A percentile compares a stretch with the other conserved stretches of the same genome.
phyloP scores from a whole-genome alignment of 768 basidiomycete genomes.

The Tylopilus subfusipes region DNA sequence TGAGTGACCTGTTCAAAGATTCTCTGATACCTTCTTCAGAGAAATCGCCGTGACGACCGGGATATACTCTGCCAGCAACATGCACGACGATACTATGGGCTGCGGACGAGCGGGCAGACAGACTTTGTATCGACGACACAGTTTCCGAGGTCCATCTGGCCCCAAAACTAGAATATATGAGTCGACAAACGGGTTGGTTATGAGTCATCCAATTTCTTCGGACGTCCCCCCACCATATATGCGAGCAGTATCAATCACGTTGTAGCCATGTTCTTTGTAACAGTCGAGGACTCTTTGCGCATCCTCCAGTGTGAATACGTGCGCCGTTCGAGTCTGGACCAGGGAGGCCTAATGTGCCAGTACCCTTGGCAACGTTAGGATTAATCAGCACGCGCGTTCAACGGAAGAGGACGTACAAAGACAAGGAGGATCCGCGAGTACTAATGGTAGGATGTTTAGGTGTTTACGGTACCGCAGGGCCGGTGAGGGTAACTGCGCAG shows the following conservation, averaged over 20 bases:
- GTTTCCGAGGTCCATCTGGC: slow-evolving; percentile 11
- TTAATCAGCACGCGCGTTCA: not conserved
- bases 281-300: slow-evolving; percentile 13
- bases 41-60: slow-evolving; percentile 6
- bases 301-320: slow-evolving; percentile 15
- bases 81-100: not conserved
- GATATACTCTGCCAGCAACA: slow-evolving; percentile 1
- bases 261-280: slow-evolving; percentile 16
- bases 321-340: slow-evolving; percentile 21
- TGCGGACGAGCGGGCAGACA: not conserved
- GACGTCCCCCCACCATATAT: slow-evolving; percentile 20
- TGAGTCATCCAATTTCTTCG: slow-evolving; percentile 18
- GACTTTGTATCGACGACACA: slow-evolving; percentile 22
- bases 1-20: slow-evolving; percentile 13
- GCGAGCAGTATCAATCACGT: slow-evolving; percentile 23
- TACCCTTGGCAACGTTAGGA: slow-evolving; percentile 10
- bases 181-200: not conserved
- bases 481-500: not conserved
- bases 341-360: slow-evolving; percentile 19
- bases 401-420: slow-evolving; percentile 4
- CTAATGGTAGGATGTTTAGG: not conserved
- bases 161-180: slow-evolving; percentile 10
- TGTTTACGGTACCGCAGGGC: not conserved
- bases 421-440: slow-evolving; percentile 9
- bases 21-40: slow-evolving; percentile 8